Base-by-base conservation (phyloP, 768 basidiomycete genomes). In the Ramaria rubella region DNA sequence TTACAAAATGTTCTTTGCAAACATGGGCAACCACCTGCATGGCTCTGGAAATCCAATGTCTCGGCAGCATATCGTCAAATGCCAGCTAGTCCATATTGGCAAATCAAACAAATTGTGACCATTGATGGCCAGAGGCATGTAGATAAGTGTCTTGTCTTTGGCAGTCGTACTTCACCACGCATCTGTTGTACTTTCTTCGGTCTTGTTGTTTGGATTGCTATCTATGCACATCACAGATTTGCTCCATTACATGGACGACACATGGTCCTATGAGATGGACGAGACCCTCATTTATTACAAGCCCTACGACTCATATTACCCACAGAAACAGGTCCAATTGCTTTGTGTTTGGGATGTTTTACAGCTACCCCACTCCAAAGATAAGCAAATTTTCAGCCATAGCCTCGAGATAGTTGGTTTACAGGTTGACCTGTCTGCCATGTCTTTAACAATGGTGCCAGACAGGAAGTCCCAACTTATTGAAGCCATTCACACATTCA, bases 151-250 rank as follows among this genome's bases (percentile, higher is more conserved):
- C 66, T 63, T 36, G 61, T 52, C 21, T 74, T 73, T 61, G 74
- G 74, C 34, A n/a, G n/a, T n/a, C 59, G 65, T 15, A 68, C 58
- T 0, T 69, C 70, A 0, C 62, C 63, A 0, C 49, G 54, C 0
- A 63, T 72, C 2, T 76, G 62, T 51, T 66, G 64, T n/a, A 53
- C 69, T 0, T 70, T 76, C 56, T 69, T 68, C n/a, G n/a, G n/a
- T n/a, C n/a, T n/a, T n/a, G n/a, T n/a, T n/a, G n/a, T n/a, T n/a
- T 77, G 76, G 76, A 71, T 75, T 23, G 72, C 70, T 0, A 60
- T 60, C 11, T 4, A 62, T 29, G 43, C 66, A 1, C 27, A 61
- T 73, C n/a, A 30, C 49, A 0, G 49, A 58, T 34, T 51, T 73
- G 1, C 49, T 64, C 0, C 46, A 63, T 9, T 73, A 71, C 44